A percentile compares a stretch with the other conserved stretches of the same genome.
phyloP scores from a whole-genome alignment of 495 filamentous ascomycete species.

The Penicillium odoratum region DNA sequence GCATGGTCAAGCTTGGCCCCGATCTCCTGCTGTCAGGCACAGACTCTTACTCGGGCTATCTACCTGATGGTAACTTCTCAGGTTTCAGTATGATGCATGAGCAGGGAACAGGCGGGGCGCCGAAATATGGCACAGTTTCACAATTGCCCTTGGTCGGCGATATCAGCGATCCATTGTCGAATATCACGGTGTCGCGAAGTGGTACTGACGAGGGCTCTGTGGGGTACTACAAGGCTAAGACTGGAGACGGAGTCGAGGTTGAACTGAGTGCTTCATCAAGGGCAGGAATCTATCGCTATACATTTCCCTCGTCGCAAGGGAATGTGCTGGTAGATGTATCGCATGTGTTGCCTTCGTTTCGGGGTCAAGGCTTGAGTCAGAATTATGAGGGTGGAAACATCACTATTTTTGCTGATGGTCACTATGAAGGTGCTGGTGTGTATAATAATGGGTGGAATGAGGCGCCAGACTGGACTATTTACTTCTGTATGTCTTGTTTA shows the following conservation, averaged over 20 bases:
- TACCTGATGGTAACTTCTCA: slow-evolving; percentile 57
- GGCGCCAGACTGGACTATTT: slow-evolving; percentile 61
- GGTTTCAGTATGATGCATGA: slow-evolving; percentile 77
- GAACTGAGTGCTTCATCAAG: slow-evolving; percentile 62
- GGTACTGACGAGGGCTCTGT: slow-evolving; percentile 55
- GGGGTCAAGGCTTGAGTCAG: slow-evolving; percentile 60
- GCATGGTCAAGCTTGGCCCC: slow-evolving; percentile 70
- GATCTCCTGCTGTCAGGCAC: slow-evolving; percentile 51
- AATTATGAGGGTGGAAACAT: slow-evolving; percentile 67
- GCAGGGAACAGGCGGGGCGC: slow-evolving; percentile 71
- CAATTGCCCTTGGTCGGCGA: slow-evolving; percentile 62
- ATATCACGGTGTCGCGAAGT: slow-evolving; percentile 52
- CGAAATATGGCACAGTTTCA: slow-evolving; percentile 69
- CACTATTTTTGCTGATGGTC: slow-evolving; percentile 48
- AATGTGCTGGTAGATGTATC: slow-evolving; percentile 70
- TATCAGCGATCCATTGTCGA: slow-evolving; percentile 56
- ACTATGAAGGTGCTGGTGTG: slow-evolving; percentile 63
- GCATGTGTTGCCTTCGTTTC: slow-evolving; percentile 64
- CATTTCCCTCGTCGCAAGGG: slow-evolving; percentile 46
- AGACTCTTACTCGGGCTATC: slow-evolving; percentile 68
- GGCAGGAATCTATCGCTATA: slow-evolving; percentile 64
- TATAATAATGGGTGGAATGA: slow-evolving; percentile 67
- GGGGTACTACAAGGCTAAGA: slow-evolving; percentile 62
- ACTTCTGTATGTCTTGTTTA: slow-evolving; percentile 55
- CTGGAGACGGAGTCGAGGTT: slow-evolving; percentile 54